Evolutionary conservation across 306 rosid genomes (phyloP), one percentile per base, ranked within the genome.

Genomic region (Cercis canadensis): DNA sequence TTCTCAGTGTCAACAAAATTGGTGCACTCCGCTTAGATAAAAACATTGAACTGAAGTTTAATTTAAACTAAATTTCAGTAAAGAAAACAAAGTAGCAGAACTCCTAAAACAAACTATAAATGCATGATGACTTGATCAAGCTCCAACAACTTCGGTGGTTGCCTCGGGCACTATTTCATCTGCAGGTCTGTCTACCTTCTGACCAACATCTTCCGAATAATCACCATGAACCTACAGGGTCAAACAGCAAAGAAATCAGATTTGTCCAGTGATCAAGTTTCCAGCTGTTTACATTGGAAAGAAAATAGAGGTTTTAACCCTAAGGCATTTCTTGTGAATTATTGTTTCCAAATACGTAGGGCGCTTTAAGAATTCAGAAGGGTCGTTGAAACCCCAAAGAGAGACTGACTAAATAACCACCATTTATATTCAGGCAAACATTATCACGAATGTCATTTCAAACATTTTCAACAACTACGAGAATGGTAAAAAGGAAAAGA

Each of bases 131-230:
- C 29, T 57, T 10, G 33, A 73, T 86, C 70, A 94, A 64, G 97
- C 95, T 53, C 98, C 97, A 59, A 93, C 80, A 13, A 89, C 57
- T 79, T 93, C 97, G 0, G 90, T 41, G 41, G 89, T 70, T 53
- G 10, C 89, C 77, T 89, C 92, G 0, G 78, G 77, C 21, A 78
- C 41, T 10, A 84, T 46, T 36, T 90, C 98, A 0, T 94, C 97
- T 0, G 87, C 91, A 12, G 98, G 89, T 74, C 98, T 84, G 17
- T 94, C 98, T 33, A 94, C 88, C 89, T 89, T 94, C 3, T 77
- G 73, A 7, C 98, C 97, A 44, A 90, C 74, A 14, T 93, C 96
- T 67, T 94, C 97, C 0, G 85, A 73, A 67, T 80, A 82, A 65
- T 91, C 96, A 3, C 96, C 98, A 11, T 93, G 96, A 50, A 93